These are phyloP conservation scores for Inonotus obliquus DNA, from an alignment of 1,284 basidiomycete species.

Conservation along the genomic window DNA sequence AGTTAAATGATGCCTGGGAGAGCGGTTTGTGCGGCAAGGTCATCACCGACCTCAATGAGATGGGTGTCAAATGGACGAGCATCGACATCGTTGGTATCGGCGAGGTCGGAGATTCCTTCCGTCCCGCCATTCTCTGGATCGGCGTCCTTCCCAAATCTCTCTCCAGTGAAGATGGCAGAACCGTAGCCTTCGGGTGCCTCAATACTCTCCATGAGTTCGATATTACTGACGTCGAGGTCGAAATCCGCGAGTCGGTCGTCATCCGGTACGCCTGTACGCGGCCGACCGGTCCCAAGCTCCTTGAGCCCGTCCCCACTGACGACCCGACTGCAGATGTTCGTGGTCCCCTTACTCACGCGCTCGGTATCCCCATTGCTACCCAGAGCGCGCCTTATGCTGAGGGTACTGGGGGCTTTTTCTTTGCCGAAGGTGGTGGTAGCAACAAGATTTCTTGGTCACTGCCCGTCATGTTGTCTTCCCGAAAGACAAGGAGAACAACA, in stretches of 20 bases:
- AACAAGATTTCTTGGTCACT: constrained; percentile 34
- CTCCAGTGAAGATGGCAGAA: constrained; percentile 31
- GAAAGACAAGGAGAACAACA: neutral
- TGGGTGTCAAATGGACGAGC: constrained; percentile 6
- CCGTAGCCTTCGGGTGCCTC: constrained; percentile 34
- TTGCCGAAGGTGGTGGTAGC: constrained; percentile 35
- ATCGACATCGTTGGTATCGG: constrained; percentile 5
- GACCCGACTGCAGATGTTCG: constrained; percentile 27
- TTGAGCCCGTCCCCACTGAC: constrained; percentile 21
- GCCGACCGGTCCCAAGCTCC: constrained; percentile 24
- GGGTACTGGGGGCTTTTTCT: constrained; percentile 34
- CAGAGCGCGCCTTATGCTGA: constrained; percentile 26
- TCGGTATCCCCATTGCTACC: constrained; percentile 30
- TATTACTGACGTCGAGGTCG: constrained; percentile 34
- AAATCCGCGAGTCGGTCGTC: constrained; percentile 34
- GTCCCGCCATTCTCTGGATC: constrained; percentile 40
- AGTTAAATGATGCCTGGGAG: too few relatives aligned
- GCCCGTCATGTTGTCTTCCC: constrained; percentile 34
- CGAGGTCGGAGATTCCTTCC: constrained; percentile 20
- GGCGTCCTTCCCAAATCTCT: constrained; percentile 33
- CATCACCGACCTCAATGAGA: too few relatives aligned
- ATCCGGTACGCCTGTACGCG: constrained; percentile 25
- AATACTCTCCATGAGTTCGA: constrained; percentile 29
- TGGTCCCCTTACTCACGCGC: constrained; percentile 28
- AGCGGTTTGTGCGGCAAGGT: too few relatives aligned